Evolutionary conservation across 805 yeast genomes (phyloP).

Genomic region (Tetrapisispora fleetii): DNA sequence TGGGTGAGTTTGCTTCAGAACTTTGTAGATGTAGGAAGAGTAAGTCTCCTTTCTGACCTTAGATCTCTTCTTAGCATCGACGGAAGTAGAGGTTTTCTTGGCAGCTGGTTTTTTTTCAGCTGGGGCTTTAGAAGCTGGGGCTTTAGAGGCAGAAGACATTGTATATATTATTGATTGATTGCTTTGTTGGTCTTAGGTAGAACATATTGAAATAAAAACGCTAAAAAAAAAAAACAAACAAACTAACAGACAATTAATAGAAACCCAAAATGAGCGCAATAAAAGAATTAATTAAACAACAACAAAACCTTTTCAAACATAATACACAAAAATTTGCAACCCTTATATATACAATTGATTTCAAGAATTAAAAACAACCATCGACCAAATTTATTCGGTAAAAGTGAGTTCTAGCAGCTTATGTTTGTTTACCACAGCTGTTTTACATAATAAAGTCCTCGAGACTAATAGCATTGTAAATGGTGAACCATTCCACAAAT

Average conservation of each 20-base stretch:
- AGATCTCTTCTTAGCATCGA: slow-evolving; percentile 81
- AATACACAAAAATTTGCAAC: not conserved
- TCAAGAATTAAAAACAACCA: not conserved
- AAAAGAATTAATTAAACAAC: not conserved
- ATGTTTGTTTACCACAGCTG: too few relatives aligned
- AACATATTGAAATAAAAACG: not conserved
- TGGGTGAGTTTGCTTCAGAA: slow-evolving; percentile 97
- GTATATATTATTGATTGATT: slow-evolving; percentile 11
- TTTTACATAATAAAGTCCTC: not conserved
- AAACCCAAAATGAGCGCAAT: too few relatives aligned
- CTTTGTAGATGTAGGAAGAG: slow-evolving; percentile 97
- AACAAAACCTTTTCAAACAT: not conserved
- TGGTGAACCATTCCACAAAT: not conserved
- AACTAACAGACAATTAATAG: too few relatives aligned
- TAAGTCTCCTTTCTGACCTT: slow-evolving; percentile 97
- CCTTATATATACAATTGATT: not conserved
- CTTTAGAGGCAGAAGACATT: slow-evolving; percentile 61
- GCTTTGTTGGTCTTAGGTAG: not conserved
- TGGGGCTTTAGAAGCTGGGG: slow-evolving; percentile 31
- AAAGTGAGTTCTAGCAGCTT: too few relatives aligned
- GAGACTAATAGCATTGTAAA: not conserved
- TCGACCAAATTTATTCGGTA: too few relatives aligned
- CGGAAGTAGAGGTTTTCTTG: slow-evolving; percentile 76
- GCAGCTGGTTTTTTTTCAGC: slow-evolving; percentile 52
- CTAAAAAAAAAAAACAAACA: not conserved